These are phyloP conservation scores for Chionographis japonica DNA, from an alignment of 106 monocot species.

Conservation along the genomic window DNA sequence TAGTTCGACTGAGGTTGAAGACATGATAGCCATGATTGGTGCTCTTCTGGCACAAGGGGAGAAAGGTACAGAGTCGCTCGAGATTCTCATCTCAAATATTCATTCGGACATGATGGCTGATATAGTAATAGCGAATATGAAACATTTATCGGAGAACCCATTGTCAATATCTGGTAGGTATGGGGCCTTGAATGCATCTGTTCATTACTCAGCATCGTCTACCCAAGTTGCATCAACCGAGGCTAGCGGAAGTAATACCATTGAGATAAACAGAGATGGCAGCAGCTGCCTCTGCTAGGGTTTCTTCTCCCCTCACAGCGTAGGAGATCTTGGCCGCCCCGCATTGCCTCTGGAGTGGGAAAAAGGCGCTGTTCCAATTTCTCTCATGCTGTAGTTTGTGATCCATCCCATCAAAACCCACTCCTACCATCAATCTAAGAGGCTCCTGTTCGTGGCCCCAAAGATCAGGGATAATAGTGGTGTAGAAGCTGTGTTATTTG, in stretches of 20 bases:
- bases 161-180: constrained; percentile 8
- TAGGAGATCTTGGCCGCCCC: too few species aligned
- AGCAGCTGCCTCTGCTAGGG: too few species aligned
- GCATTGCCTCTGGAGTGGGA: too few species aligned
- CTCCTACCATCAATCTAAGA: too few species aligned
- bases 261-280: too few species aligned
- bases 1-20: constrained; percentile 57
- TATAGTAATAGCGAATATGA: constrained; percentile 82
- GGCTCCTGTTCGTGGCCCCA: too few species aligned
- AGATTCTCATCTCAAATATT: constrained; percentile 76
- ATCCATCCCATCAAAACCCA: too few species aligned
- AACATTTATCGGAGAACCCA: constrained; percentile 40
- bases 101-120: constrained; percentile 87
- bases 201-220: constrained; percentile 19
- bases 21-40: constrained; percentile 90
- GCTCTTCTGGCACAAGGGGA: constrained; percentile 87
- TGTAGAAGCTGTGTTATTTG: too few species aligned
- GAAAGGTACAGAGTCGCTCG: constrained; percentile 76
- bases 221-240: constrained; percentile 25
- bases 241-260: constrained; percentile 10
- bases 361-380: too few species aligned
- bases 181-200: constrained; percentile 12
- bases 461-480: too few species aligned
- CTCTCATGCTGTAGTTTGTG: too few species aligned
- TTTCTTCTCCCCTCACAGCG: too few species aligned